phyloP scores from a whole-genome alignment of 257 asterid genomes.

The Solanum phureja region DNA sequence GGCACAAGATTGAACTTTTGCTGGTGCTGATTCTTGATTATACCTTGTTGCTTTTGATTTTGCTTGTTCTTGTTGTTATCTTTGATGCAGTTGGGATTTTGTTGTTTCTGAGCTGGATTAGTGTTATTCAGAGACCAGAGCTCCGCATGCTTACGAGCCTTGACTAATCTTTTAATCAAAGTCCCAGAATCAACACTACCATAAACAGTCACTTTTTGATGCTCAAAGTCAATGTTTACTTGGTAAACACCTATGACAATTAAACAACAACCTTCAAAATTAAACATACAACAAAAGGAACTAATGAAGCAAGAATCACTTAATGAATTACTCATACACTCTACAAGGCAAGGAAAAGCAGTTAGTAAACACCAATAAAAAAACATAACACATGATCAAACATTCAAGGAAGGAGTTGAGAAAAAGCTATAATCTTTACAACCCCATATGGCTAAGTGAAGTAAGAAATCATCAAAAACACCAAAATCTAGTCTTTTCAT shows the following conservation, averaged over 20 bases:
- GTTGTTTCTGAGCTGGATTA: constrained; percentile 45
- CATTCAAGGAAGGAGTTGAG: neutral
- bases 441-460: no score
- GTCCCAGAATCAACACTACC: constrained; percentile 44
- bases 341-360: neutral
- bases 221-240: constrained; percentile 51
- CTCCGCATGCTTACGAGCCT: constrained; percentile 68
- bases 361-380: neutral
- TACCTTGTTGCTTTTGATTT: constrained; percentile 28
- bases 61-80: constrained; percentile 18
- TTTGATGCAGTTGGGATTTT: constrained; percentile 17
- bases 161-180: constrained; percentile 42
- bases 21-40: constrained; percentile 32
- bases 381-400: neutral
- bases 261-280: neutral
- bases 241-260: constrained; percentile 50
- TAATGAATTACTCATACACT: neutral
- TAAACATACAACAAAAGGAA: neutral
- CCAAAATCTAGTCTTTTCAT: neutral
- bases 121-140: constrained; percentile 36
- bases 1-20: constrained; percentile 15
- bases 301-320: neutral
- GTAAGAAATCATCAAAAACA: neutral
- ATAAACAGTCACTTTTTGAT: constrained; percentile 52
- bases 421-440: neutral